Evolutionary conservation across 495 filamentous ascomycete species (phyloP), one percentile per base, ranked within the genome.

Genomic region (Cladorrhinum samala): DNA sequence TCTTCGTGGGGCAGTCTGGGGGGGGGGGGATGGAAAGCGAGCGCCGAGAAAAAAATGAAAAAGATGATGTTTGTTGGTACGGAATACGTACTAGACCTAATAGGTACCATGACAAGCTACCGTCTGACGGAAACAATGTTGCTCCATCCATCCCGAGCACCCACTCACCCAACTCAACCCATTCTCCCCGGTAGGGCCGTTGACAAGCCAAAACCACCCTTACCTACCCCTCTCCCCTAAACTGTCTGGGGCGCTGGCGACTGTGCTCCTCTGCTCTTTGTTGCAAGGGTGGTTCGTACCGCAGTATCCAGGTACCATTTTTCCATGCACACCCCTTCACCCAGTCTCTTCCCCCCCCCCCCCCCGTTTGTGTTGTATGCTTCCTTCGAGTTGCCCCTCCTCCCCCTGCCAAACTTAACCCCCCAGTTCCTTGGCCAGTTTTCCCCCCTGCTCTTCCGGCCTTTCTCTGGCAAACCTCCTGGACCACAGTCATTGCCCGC

Each of bases 161-260:
- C n/a, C n/a, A n/a, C n/a, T n/a, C n/a, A n/a, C n/a, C n/a, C n/a
- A 14, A 13, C 24, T 24, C 19, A 45, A 17, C 16, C 39, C 20
- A 41, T n/a, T 41, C 39, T 41, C 42, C 46, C 61, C 51, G 54
- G 61, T 54, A 63, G 55, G 52, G 52, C 58, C 55, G 58, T 61
- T 61, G 53, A 55, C 60, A 53, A 24, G 43, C 56, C 33, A 55
- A n/a, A 59, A 59, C 19, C 9, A 36, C 18, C 55, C 46, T 20
- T 44, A 45, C 44, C 43, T 52, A 18, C 33, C n/a, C n/a, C n/a
- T n/a, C n/a, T n/a, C n/a, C n/a, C n/a, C n/a, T n/a, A n/a, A n/a
- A n/a, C n/a, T n/a, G n/a, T n/a, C n/a, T n/a, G n/a, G n/a, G n/a
- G n/a, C n/a, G n/a, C n/a, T n/a, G n/a, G n/a, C n/a, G n/a, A n/a